Percentiles rank a stretch among this genome's conserved stretches.
Conservation (phyloP, 257 asterid genomes). For the Plantago major region DNA sequence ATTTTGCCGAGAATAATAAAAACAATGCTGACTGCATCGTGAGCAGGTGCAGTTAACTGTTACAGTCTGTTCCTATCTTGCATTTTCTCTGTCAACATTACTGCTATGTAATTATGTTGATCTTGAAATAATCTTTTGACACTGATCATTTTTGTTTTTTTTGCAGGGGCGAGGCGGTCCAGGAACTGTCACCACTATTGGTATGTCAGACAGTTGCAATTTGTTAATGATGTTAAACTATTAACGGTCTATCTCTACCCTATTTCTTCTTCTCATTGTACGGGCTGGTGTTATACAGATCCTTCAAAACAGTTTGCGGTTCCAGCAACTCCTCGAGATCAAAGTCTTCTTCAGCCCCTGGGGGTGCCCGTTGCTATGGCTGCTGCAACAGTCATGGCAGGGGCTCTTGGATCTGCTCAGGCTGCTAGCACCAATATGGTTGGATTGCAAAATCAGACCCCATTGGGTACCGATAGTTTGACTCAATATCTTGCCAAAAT, state of each 20-base stretch:
- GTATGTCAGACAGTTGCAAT: constrained; percentile 34
- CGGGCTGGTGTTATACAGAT: constrained; percentile 35
- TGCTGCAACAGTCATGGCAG: constrained; percentile 88
- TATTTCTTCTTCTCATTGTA: too few relatives aligned
- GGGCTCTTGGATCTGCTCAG: constrained; percentile 80
- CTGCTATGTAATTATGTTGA: too few relatives aligned
- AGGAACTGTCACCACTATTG: constrained; percentile 59
- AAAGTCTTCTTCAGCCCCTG: constrained; percentile 61
- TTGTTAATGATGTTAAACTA: not conserved
- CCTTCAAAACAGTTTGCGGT: constrained; percentile 58
- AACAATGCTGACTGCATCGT: constrained; percentile 58
- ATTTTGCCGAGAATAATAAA: constrained; percentile 94
- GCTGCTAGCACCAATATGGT: constrained; percentile 33
- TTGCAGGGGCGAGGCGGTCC: constrained; percentile 91
- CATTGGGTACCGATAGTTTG: constrained; percentile 62
- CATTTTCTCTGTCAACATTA: too few relatives aligned
- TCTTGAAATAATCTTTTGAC: too few relatives aligned
- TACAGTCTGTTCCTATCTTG: too few relatives aligned
- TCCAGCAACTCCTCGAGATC: constrained; percentile 48
- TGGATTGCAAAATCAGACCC: constrained; percentile 34
- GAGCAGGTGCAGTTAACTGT: constrained; percentile 42
- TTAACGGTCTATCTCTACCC: too few relatives aligned
- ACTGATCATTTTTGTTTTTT: constrained; percentile 19
- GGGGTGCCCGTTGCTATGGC: constrained; percentile 75
- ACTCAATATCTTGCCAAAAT: constrained; percentile 76